Evolutionary conservation across 257 asterid genomes (phyloP).

Genomic region (Dorcoceras hygrometricum): DNA sequence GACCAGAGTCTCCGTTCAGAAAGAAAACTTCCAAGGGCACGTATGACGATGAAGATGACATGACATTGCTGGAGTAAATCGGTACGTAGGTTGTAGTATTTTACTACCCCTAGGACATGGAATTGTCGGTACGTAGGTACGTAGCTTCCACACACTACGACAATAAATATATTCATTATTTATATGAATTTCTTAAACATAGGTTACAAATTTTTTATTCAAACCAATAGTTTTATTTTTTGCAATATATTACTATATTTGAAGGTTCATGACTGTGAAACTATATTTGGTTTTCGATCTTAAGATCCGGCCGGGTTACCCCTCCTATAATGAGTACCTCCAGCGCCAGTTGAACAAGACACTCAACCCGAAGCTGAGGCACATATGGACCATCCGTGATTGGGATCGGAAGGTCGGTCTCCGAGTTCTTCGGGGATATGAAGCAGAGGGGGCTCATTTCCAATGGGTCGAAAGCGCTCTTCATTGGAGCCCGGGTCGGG

Average conservation of each 20-base stretch:
- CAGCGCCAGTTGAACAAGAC: slow-evolving; percentile 87
- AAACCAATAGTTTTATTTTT: no score
- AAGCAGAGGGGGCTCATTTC: slow-evolving; percentile 35
- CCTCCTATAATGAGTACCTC: slow-evolving; percentile 76
- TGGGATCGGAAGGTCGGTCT: slow-evolving; percentile 78
- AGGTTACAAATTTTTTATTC: no score
- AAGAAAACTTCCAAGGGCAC: slow-evolving; percentile 44
- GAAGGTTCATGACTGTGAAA: no score
- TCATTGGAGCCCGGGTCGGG: slow-evolving; percentile 89
- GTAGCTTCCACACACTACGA: no score
- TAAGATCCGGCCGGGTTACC: slow-evolving; percentile 81
- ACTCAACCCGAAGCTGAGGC: slow-evolving; percentile 74
- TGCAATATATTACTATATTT: no score
- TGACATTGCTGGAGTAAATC: slow-evolving; percentile 58
- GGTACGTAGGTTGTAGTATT: slow-evolving; percentile 82
- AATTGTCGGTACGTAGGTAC: slow-evolving; percentile 60
- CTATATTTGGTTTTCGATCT: no score
- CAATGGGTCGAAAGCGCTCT: slow-evolving; percentile 59
- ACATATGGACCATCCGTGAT: slow-evolving; percentile 88
- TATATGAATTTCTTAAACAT: no score
- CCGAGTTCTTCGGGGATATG: slow-evolving; percentile 50
- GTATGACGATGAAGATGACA: slow-evolving; percentile 40
- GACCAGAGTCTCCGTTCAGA: slow-evolving; percentile 94
- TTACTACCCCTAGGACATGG: slow-evolving; percentile 90
- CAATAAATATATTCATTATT: no score